Base-by-base conservation (phyloP, 2,329 filamentous ascomycete species). In the Colletotrichum horii region DNA sequence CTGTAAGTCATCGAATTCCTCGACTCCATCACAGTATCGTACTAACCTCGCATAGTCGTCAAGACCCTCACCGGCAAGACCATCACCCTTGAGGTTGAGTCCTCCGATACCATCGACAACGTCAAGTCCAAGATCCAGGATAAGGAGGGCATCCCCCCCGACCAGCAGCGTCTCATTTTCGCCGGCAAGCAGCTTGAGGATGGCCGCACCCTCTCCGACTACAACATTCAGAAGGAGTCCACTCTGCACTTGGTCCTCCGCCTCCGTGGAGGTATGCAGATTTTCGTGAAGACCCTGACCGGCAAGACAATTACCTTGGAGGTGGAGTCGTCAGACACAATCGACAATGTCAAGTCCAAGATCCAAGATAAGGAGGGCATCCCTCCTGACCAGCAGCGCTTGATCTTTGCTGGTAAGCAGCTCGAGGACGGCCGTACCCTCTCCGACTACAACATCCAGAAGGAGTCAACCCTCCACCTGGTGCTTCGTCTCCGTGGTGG, bases 51-150 rank as follows among this genome's bases (percentile, higher is more conserved):
- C 7, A 4, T 7, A 61, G 58, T 95, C 82, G 94, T 95, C 83
- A 95, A 95, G 90, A 95, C 94, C 16, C 86, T 98, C 76, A 98
- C 96, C 84, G 96, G 96, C 81, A 98, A 98, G 91, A 98, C 96
- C 68, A 98, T 98, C 83, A 98, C 96, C 8, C 89, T 97, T 3
- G 95, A 97, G 87, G 95, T 97, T 1, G 95, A 97, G 85, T 96
- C 94, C 0, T 94, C 92, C 1, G 96, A 98, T 81, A 98, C 96
- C 55, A 98, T 98, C 86, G 96, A 98, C 89, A 98, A 98, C 77
- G 96, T 98, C 52, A 98, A 98, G 92, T 93, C 91, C 66, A 98
- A 98, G 91, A 98, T 98, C 58, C 96, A 98, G 86, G 96, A 98
- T 83, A 98, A 98, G 92, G 96, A 98, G 87, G 96, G 96, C 30